phyloP scores from a whole-genome alignment of 2,329 filamentous ascomycete species.

The Fusarium tjaetaba region DNA sequence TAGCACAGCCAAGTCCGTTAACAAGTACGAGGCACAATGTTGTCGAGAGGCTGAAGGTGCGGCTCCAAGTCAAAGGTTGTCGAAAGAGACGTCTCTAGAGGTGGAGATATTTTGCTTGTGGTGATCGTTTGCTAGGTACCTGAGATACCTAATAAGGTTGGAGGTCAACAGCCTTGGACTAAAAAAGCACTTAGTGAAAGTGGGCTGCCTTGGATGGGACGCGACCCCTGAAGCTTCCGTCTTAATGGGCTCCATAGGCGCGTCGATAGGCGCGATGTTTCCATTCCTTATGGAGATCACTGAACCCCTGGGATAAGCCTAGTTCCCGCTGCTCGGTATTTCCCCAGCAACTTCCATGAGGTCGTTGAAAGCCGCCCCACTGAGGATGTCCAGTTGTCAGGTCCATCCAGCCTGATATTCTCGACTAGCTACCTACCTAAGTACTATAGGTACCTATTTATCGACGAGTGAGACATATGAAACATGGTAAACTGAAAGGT shows the following conservation, averaged over 20 bases:
- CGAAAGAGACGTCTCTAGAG: slow-evolving; percentile 20
- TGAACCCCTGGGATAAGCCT: slow-evolving; percentile 12
- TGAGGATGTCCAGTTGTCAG: neutral
- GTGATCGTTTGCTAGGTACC: neutral
- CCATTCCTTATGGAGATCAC: slow-evolving; percentile 15
- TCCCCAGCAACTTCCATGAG: slow-evolving; percentile 35
- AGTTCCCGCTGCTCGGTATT: slow-evolving; percentile 31
- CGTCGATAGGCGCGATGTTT: slow-evolving; percentile 31
- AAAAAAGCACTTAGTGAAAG: neutral
- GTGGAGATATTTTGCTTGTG: slow-evolving; percentile 31
- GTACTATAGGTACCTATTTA: neutral
- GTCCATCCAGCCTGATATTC: neutral
- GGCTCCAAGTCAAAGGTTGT: slow-evolving; percentile 12
- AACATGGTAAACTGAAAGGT: neutral
- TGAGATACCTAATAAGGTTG: too few species aligned
- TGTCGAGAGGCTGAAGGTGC: slow-evolving; percentile 4
- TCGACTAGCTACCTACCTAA: neutral
- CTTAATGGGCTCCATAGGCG: slow-evolving; percentile 18
- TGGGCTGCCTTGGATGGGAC: slow-evolving; percentile 1
- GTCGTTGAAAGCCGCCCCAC: slow-evolving; percentile 16
- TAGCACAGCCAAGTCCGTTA: slow-evolving; percentile 1
- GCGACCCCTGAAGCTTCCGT: slow-evolving; percentile 20
- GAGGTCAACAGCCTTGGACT: neutral
- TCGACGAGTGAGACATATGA: neutral
- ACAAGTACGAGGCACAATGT: slow-evolving; percentile 1